Base-by-base conservation (phyloP, 225 moss, liverwort and hornwort species). In the Bryum argenteum region DNA sequence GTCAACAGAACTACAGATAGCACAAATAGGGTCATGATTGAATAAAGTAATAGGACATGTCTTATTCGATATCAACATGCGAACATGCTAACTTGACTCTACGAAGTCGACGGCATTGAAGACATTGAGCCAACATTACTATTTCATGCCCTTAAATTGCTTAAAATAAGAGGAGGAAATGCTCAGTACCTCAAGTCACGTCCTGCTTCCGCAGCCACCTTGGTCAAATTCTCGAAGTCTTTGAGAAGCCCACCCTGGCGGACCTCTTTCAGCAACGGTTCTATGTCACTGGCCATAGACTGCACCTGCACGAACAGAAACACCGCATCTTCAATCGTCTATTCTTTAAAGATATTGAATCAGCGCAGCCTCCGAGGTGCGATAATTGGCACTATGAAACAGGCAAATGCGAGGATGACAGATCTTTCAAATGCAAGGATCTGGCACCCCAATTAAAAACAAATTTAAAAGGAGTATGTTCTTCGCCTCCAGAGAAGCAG, bases 161-260 rank as follows among this genome's bases (percentile, higher is more conserved):
- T 55, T 10, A 45, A 41, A 53, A 47, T 57, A 57, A 15, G 58
- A 53, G 45, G 9, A 9, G 40, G 22, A 37, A 37, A n/a, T 39
- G 8, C 22, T 44, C 54, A 18, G 9, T 56, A 84, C 88, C 72
- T 82, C 14, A 88, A 75, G 57, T 88, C 88, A 55, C 75, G 81
- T 40, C 88, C 88, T 61, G 82, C 66, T 72, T 84, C 82, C 62
- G 79, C 81, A 62, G 84, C 88, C 69, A 82, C 58, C 47, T 75
- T 84, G 48, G 84, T 88, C 65, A 88, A 44, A 26, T 64, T 79
- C 41, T 84, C 88, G 66, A 88, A 79, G 69, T 88, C 88, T 65
- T 82, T 88, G 66, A 88, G 62, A 72, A 88, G 77, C 15, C 81
- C 79, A 19, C 88, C 88, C 12, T 88, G 66, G n/a, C 84, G 71